Evolutionary conservation across 192 early-diverging fungal genomes (phyloP).

Genomic region (Coemansia sp.): DNA sequence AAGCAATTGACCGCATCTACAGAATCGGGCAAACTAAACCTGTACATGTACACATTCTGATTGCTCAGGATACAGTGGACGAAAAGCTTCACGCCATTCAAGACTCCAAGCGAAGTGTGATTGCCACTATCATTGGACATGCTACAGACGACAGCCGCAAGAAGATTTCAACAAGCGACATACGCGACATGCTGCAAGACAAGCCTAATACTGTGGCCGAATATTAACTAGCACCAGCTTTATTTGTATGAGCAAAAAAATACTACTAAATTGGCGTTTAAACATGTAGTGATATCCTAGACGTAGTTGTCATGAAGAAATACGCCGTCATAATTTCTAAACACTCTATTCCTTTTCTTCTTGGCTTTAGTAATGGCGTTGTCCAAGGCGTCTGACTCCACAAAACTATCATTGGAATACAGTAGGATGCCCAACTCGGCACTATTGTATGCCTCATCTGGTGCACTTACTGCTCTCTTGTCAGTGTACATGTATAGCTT

Average conservation of each 20-base stretch:
- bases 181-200: background rate
- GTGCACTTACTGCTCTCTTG: background rate
- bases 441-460: background rate
- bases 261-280: background rate
- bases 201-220: too few relatives aligned
- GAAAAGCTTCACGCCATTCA: conserved; percentile 54
- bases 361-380: background rate
- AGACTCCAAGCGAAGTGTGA: conserved; percentile 15
- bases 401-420: background rate
- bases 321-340: background rate
- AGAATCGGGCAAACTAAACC: conserved; percentile 92
- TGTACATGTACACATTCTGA: conserved; percentile 90
- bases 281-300: background rate
- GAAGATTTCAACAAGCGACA: background rate
- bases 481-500: background rate
- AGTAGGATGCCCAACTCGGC: background rate
- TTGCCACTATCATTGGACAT: conserved; percentile 15
- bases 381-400: background rate
- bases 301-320: background rate
- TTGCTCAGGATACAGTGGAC: conserved; percentile 87
- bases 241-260: background rate
- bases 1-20: conserved; percentile 90
- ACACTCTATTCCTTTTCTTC: background rate
- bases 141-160: background rate
- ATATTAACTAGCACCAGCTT: too few relatives aligned